Base-by-base conservation (phyloP, 805 yeast genomes). In the Dipodascopsis uninucleata region DNA sequence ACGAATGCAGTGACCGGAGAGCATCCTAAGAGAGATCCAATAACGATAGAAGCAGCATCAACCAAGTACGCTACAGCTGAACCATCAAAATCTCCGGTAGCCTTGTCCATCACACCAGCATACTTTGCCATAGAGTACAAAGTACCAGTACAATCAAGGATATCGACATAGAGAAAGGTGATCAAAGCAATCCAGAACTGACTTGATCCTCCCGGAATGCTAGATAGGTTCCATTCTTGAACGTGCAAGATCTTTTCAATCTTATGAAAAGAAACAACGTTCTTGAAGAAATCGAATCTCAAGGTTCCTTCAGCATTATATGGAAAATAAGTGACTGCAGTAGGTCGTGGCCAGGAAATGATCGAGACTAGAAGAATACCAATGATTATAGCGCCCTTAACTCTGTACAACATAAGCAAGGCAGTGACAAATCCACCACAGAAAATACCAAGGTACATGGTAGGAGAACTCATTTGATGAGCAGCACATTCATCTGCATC, bases 1-100 rank as follows among this genome's bases (percentile, higher is more conserved):
- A 53, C 40, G 36, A 47, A 53, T 10, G 57, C 57, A 20, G 57
- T 53, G n/a, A 53, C 57, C 33, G 57, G 57, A 16, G 56, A 46
- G 22, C 43, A 18, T 9, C 57, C 57, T 33, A 53, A 48, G 28
- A 53, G 40, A 3, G 57, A 53, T 23, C 57, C 56, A 20, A 53
- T 45, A 21, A 42, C 45, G 23, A 53, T 52, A 24, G 56, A 43
- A 14, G 31, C 14, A 6, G 57, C 57, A 34, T 53, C 57, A 34
- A 52, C 56, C 29, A 53, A 18, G 38, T 51, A 53, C 10, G 57
- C 57, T 10, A 37, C 45, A 18, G 57, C 56, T 5, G 57, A 53
- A 9, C 57, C 57, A 31, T 53, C 57, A 36, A 53, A 53, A 34
- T 53, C 57, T 5, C 54, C 56, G 14, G 57, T 52, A 26, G 35